phyloP scores from a whole-genome alignment of 345 rosid genomes.

The Citrus glauca region DNA sequence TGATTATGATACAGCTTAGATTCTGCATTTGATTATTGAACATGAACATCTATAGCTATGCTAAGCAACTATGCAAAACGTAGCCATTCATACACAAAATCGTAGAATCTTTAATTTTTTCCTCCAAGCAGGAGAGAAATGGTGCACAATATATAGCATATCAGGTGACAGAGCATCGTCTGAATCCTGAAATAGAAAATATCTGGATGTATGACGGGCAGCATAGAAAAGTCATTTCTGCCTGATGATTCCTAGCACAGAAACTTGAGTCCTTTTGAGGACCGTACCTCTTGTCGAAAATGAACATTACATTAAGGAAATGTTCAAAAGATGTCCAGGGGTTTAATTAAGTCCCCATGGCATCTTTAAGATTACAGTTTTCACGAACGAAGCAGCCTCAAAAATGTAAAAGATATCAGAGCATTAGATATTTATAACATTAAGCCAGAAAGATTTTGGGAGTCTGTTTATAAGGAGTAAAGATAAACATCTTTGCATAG shows the following conservation, averaged over 20 bases:
- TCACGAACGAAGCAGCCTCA: background rate
- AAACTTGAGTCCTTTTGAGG: too few relatives aligned
- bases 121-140: background rate
- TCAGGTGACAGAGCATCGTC: background rate
- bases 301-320: background rate
- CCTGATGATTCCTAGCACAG: too few relatives aligned
- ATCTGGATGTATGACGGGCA: too few relatives aligned
- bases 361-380: background rate
- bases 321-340: background rate
- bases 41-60: background rate
- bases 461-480: background rate
- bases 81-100: background rate
- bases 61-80: background rate
- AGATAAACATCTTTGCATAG: background rate
- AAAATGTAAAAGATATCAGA: background rate
- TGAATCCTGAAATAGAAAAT: background rate
- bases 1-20: background rate
- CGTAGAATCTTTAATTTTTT: background rate
- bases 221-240: too few relatives aligned
- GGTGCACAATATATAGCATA: background rate
- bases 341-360: background rate
- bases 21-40: background rate
- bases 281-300: too few relatives aligned
- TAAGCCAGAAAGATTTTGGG: background rate
- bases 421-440: background rate